Base-by-base conservation (phyloP, 257 asterid species). In the Pogostemon cablin region DNA sequence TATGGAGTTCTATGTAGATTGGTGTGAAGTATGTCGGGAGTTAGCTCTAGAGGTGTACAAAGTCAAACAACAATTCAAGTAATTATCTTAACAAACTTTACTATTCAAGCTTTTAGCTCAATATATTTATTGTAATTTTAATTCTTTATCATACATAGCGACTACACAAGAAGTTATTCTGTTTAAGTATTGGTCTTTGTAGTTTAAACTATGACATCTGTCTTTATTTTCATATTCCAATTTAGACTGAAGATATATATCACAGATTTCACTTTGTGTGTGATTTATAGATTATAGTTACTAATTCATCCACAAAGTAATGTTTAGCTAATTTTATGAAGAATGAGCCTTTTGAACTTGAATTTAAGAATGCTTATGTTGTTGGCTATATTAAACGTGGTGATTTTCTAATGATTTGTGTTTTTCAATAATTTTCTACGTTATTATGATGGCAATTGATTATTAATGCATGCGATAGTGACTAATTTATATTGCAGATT, bases 1-100 rank as follows among this genome's bases (percentile, higher is more conserved):
- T 58, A 96, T 91, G 54, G 96, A 95, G 85, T 95, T 95, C 81
- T 95, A 95, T 64, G 98, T 98, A 2, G 97, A 95, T 79, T 91
- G 99, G 99, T 95, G 99, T 71, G 99, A 95, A 84, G 99, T 95
- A 42, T 95, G 99, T 68, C 75, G 87, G 17, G 98, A 95, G 78
- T 79, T 91, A 79, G 98, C 91, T 63, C 92, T 96, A 3, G 98
- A 95, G 58, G 90, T 95, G 40, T 95, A 89, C 85, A 89, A 86
- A 77, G 91, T 91, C 63, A 88, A 95, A 80, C 95, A 84, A 59
- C 86, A 86, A 68, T 91, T 82, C 84, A 95, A 82, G 99, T 95
- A 86, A 85, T 62, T 54, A 6, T 61, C 73, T 64, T 37, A 39
- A 7, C 7, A 53, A 2, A 53, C 59, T 53, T 17, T 2, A 53